Base-by-base conservation (phyloP, 108 stramenopile species). In the Hondaea fermentalgiana region DNA sequence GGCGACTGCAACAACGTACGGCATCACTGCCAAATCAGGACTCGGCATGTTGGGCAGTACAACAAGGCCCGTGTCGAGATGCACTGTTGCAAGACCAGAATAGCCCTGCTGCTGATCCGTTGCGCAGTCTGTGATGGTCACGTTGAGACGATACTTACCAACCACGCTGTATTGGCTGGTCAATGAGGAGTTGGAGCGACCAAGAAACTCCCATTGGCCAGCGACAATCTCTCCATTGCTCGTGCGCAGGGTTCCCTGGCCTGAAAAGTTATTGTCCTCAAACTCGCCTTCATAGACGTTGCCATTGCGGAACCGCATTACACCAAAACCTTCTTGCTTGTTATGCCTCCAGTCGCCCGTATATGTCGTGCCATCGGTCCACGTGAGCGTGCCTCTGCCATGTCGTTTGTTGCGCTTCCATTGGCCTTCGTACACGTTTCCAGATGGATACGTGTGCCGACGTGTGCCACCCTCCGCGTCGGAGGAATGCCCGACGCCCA, bases 381-480 rank as follows among this genome's bases (percentile, higher is more conserved):
- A 91, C 44, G 57, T 90, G 58, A 76, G 53, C 25, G 72, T 93
- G 29, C 93, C 93, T 53, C 88, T 42, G 16, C 93, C 93, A 53
- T 92, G 55, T 43, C 90, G 87, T 88, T 92, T 92, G 64, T 91
- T 89, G 59, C 87, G 53, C 72, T 55, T 55, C 91, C 91, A 93
- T 47, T 90, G 57, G 25, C 92, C 92, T 4, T 69, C 89, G 60
- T 92, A 92, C 49, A 72, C 89, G 59, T 89, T 89, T 5, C 90
- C 91, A 23, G 87, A 87, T 58, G 90, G 72, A 35, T 91, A 91
- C 51, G 16, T 47, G 49, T 53, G 76, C 76, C 49, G 45, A 12
- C 76, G 45, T 8, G 64, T 69, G 17, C 23, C 42, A n/a, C 64
- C 64, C 64, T 69, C 64, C 17, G 21, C 35, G 35, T 35, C 10